Percentiles rank a stretch among this genome's conserved stretches.
Conservation (phyloP, 2,329 filamentous ascomycete species). For the Aspergillus pseudoglaucus region DNA sequence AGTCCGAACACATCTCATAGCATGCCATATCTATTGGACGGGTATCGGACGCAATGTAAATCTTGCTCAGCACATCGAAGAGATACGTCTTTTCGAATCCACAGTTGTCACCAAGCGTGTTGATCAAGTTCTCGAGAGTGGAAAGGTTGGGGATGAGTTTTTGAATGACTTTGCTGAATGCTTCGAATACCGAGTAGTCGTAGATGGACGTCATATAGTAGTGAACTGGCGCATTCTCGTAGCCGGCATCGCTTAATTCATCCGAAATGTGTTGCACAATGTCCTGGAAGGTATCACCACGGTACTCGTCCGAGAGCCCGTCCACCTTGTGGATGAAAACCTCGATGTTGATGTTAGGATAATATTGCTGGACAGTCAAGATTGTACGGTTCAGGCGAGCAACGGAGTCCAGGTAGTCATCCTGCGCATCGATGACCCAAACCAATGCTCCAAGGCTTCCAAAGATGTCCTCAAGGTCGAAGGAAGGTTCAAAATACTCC, state of each 20-base stretch:
- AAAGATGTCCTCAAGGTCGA: constrained; percentile 90
- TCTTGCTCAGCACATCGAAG: constrained; percentile 95
- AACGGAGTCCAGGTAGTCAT: constrained; percentile 92
- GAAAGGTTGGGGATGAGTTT: constrained; percentile 91
- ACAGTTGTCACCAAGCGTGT: constrained; percentile 86
- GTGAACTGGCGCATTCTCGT: constrained; percentile 87
- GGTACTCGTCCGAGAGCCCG: constrained; percentile 93
- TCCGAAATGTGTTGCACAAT: constrained; percentile 95
- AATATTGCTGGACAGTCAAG: constrained; percentile 76
- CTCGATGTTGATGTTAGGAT: constrained; percentile 92
- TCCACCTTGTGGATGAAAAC: constrained; percentile 99
- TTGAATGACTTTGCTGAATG: constrained; percentile 96
- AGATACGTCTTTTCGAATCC: constrained; percentile 97
- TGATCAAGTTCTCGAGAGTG: constrained; percentile 87
- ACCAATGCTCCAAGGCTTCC: constrained; percentile 89
- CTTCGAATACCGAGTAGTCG: constrained; percentile 97
- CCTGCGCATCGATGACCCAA: constrained; percentile 98
- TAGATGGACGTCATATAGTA: constrained; percentile 98
- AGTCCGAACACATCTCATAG: constrained; percentile 98
- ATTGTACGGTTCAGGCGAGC: constrained; percentile 82
- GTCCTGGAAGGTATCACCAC: constrained; percentile 90
- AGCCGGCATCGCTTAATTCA: constrained; percentile 85
- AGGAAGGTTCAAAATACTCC: constrained; percentile 81
- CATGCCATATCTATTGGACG: constrained; percentile 88
- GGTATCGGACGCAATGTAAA: constrained; percentile 95